Evolutionary conservation across 208 protist species (phyloP).

Genomic region (Trichomonas vaginalis): DNA sequence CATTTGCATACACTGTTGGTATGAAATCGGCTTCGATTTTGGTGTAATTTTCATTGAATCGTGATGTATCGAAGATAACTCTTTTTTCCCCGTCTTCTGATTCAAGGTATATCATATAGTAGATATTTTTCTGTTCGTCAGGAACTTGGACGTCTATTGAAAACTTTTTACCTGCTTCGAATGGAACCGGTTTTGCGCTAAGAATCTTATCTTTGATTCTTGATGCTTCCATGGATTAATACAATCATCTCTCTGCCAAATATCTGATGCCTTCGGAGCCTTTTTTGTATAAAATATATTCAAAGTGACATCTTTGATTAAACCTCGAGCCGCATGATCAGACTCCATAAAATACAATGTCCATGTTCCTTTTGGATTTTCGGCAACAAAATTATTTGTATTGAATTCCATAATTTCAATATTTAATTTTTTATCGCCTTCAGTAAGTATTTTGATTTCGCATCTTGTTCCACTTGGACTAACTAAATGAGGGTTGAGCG

Average conservation of each 20-base stretch:
- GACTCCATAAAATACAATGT: background rate
- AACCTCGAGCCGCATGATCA: background rate
- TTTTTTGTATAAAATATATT: background rate
- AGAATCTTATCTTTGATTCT: background rate
- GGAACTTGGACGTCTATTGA: background rate
- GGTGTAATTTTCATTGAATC: background rate
- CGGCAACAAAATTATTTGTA: background rate
- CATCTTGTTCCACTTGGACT: background rate
- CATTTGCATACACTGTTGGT: background rate
- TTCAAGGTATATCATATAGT: background rate
- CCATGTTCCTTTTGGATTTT: background rate
- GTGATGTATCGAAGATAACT: background rate
- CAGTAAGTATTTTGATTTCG: slow-evolving; percentile 5
- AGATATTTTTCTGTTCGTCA: no score
- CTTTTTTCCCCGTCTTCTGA: background rate
- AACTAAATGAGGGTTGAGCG: background rate
- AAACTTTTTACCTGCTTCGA: background rate
- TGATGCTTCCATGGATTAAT: background rate
- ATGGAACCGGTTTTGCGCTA: background rate
- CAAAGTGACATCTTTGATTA: background rate
- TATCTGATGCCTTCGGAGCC: background rate
- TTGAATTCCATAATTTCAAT: background rate
- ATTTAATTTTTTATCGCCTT: background rate
- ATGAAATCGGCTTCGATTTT: background rate
- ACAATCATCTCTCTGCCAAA: background rate